A percentile compares a stretch with the other conserved stretches of the same genome.
phyloP scores from a whole-genome alignment of 2,329 filamentous ascomycete genomes.

The Blastomyces parvus region DNA sequence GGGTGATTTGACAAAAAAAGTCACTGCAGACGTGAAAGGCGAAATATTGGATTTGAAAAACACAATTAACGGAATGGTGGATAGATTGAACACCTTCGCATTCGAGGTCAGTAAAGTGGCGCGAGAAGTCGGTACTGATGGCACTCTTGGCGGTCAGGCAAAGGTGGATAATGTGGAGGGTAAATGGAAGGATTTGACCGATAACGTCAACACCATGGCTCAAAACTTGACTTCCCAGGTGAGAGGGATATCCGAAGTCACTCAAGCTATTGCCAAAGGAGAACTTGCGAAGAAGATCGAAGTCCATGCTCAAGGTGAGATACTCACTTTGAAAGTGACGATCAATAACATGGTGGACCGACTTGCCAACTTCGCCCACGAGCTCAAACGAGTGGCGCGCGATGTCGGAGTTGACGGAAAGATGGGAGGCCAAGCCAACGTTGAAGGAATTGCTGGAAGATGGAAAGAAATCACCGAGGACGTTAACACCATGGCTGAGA shows the following conservation, averaged over 20 bases:
- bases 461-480: conserved; percentile 99
- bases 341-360: conserved; percentile 99
- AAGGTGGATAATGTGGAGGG: conserved; percentile 57
- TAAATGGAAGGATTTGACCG: conserved; percentile 58
- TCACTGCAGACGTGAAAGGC: conserved; percentile 83
- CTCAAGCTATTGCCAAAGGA: conserved; percentile 87
- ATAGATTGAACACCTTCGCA: conserved; percentile 53
- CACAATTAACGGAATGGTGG: conserved; percentile 65
- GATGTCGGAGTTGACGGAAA: conserved; percentile 97
- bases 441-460: conserved; percentile 80
- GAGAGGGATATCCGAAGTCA: conserved; percentile 85
- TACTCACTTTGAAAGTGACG: conserved; percentile 85
- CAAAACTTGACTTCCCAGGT: conserved; percentile 59
- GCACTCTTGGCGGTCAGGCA: conserved; percentile 54
- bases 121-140: conserved; percentile 55
- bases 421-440: conserved; percentile 95
- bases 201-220: conserved; percentile 60
- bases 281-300: conserved; percentile 95
- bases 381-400: conserved; percentile 88
- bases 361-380: conserved; percentile 89
- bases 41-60: conserved; percentile 94
- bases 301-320: conserved; percentile 90
- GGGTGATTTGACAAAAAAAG: conserved; percentile 91
- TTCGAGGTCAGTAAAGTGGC: conserved; percentile 58
- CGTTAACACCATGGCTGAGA: conserved; percentile 85